A percentile compares a stretch with the other conserved stretches of the same genome.
Conservation (phyloP, 805 yeast genomes). For the Metschnikowia arizonensis region DNA sequence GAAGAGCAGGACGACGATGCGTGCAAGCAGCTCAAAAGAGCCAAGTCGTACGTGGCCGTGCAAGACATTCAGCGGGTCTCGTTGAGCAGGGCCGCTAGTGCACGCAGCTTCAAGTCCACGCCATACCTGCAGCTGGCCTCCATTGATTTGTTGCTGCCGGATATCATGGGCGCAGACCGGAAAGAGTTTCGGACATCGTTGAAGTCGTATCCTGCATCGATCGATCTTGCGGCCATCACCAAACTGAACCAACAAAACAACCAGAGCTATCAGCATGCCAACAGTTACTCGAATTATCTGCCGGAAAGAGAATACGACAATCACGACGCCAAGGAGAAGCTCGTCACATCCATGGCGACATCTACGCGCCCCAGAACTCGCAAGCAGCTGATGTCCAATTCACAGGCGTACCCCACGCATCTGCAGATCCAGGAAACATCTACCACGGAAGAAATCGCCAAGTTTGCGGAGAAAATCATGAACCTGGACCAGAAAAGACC, state of each 20-base stretch:
- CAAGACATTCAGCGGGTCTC: slow-evolving; percentile 7
- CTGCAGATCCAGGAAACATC: slow-evolving; percentile 18
- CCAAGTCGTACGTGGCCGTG: slow-evolving; percentile 26
- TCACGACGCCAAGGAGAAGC: slow-evolving; percentile 1
- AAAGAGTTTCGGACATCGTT: slow-evolving; percentile 11
- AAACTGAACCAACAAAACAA: slow-evolving; percentile 15
- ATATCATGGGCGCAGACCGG: slow-evolving; percentile 12
- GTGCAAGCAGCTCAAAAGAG: slow-evolving; percentile 36
- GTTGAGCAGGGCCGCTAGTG: slow-evolving; percentile 11
- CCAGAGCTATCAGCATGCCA: not conserved
- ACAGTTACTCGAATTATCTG: slow-evolving; percentile 2
- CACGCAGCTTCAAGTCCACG: slow-evolving; percentile 9
- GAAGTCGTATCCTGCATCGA: slow-evolving; percentile 47
- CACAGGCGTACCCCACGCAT: slow-evolving; percentile 12
- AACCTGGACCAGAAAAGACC: slow-evolving; percentile 22
- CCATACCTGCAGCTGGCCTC: slow-evolving; percentile 7
- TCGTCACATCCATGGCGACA: slow-evolving; percentile 9
- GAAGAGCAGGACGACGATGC: slow-evolving; percentile 44
- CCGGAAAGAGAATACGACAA: slow-evolving; percentile 4
- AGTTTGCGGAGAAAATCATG: slow-evolving; percentile 20
- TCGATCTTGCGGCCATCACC: slow-evolving; percentile 55
- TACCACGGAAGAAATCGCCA: slow-evolving; percentile 19
- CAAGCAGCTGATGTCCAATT: slow-evolving; percentile 5
- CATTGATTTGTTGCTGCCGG: slow-evolving; percentile 19
- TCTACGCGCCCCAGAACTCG: slow-evolving; percentile 1